Base-by-base conservation (phyloP, 2,329 filamentous ascomycete species). In the Nothopassalora personata region DNA sequence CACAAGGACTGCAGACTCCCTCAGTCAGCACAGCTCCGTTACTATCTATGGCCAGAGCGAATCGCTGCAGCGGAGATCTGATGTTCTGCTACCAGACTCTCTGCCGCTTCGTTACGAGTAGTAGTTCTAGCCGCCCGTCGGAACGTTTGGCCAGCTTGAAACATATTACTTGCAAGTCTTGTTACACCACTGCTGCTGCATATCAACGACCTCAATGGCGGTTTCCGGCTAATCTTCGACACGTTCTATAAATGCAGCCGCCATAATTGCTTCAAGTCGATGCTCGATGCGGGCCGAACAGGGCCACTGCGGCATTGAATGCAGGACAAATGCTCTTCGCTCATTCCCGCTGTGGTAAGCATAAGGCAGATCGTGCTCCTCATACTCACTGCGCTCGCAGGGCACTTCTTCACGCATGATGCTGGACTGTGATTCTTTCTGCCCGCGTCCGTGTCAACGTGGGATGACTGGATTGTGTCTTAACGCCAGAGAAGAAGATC, bases 41-140 rank as follows among this genome's bases (percentile, higher is more conserved):
- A 18, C 39, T n/a, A 43, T 43, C 39, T 18, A 15, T 49, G 57
- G 53, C 50, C 57, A 23, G 53, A 46, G 53, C 57, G 57, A 59
- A 54, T 51, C 57, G 57, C 57, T 53, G 36, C 27, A 19, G 57
- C 50, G 57, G 57, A 56, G 52, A 54, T 28, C 52, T 54, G 50
- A 39, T 53, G 50, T 36, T 36, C 31, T 53, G 50, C 1, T 39
- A 33, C 31, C 50, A 39, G 50, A 52, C 33, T 18, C 19, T 39
- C 5, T 53, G 18, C 18, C 31, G 50, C 31, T 53, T 31, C 50
- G 8, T 8, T 4, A 27, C 36, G 50, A 39, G 43, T 54, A 58
- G n/a, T n/a, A n/a, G n/a, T n/a, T n/a, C n/a, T n/a, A n/a, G 56
- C 56, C 56, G 56, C 56, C 56, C 50, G 39, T 28, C 50, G 19